Evolutionary conservation across 2,329 filamentous ascomycete genomes (phyloP).

Genomic region (Cordyceps cateniannulata): DNA sequence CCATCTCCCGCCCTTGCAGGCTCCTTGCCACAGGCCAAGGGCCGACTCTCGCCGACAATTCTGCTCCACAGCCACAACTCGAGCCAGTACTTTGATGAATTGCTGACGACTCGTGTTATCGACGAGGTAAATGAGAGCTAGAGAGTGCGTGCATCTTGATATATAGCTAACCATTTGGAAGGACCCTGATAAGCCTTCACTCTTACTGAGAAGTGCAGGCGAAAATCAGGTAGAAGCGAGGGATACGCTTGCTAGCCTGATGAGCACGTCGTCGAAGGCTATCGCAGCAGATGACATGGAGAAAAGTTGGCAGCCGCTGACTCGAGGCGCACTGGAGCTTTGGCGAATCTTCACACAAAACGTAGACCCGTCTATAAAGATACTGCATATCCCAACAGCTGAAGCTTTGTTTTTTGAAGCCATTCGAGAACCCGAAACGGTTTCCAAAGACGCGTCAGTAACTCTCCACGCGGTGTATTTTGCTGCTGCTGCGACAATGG

Average conservation of each 20-base stretch:
- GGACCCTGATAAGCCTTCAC: neutral
- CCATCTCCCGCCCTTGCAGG: neutral
- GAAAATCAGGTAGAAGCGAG: neutral
- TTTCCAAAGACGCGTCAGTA: neutral
- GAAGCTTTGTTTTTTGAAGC: neutral
- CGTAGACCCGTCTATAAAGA: neutral
- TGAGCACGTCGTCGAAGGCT: neutral
- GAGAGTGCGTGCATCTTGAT: neutral
- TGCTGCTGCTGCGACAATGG: neutral
- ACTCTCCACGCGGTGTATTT: neutral
- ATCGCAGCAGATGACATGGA: neutral
- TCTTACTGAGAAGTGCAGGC: neutral
- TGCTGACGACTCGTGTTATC: neutral
- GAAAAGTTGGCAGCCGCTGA: neutral
- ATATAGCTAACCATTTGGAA: neutral
- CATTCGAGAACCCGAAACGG: neutral
- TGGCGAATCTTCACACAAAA: neutral
- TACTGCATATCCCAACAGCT: neutral
- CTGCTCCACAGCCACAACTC: neutral
- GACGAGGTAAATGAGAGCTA: neutral
- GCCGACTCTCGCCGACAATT: neutral
- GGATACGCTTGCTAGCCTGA: neutral
- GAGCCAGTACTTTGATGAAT: neutral
- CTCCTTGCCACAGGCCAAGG: neutral
- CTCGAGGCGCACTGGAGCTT: neutral